Percentiles rank a stretch among this genome's conserved stretches.
Evolutionary conservation across 2,329 filamentous ascomycete genomes (phyloP).

Genomic region (Aquanectria penicillioides): DNA sequence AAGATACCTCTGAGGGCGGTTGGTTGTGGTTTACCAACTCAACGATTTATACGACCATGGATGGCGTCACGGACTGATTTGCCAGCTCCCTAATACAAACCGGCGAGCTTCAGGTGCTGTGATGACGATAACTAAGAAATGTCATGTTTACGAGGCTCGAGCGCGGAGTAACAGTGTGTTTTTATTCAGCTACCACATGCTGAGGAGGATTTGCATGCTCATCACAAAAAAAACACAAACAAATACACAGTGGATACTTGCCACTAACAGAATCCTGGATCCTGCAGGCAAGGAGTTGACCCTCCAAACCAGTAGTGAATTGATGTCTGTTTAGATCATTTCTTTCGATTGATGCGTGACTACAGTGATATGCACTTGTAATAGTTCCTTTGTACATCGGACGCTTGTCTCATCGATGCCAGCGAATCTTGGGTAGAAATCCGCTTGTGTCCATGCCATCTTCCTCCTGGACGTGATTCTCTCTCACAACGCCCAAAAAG

Average conservation of each 20-base stretch:
- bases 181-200: slow-evolving; percentile 13
- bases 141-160: slow-evolving; percentile 24
- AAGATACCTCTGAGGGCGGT: slow-evolving; percentile 45
- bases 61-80: slow-evolving; percentile 37
- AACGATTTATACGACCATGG: slow-evolving; percentile 41
- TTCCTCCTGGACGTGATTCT: slow-evolving; percentile 56
- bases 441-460: slow-evolving; percentile 4
- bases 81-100: slow-evolving; percentile 15
- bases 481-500: slow-evolving; percentile 73
- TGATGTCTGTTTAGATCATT: slow-evolving; percentile 1
- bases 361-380: no score
- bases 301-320: no score
- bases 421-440: no score
- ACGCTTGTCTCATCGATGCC: no score
- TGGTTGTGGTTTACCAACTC: slow-evolving; percentile 31
- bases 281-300: slow-evolving; percentile 2
- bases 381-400: no score
- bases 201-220: slow-evolving; percentile 3
- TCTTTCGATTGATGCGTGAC: no score
- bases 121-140: slow-evolving; percentile 31
- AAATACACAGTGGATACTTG: no score
- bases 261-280: no score
- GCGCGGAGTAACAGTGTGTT: slow-evolving; percentile 27
- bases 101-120: slow-evolving; percentile 9
- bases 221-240: background rate